phyloP scores from a whole-genome alignment of 208 protist species.

The Leptomonas seymouri region DNA sequence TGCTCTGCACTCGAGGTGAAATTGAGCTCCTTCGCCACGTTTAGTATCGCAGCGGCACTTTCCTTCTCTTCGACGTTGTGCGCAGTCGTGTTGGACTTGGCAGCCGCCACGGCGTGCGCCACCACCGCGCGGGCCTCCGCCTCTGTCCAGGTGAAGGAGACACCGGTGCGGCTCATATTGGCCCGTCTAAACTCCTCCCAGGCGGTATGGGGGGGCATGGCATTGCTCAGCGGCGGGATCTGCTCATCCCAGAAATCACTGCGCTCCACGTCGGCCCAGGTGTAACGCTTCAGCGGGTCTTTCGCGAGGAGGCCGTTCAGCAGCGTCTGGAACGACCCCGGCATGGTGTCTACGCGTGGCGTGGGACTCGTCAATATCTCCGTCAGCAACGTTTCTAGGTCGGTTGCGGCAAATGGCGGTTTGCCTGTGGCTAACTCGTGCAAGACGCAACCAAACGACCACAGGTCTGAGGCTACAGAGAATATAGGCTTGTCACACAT shows the following conservation, averaged over 20 bases:
- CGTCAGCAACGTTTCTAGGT: constrained; percentile 91
- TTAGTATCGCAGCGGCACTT: constrained; percentile 30
- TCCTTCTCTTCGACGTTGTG: constrained; percentile 45
- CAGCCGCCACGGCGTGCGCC: constrained; percentile 35
- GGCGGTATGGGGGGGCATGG: constrained; percentile 58
- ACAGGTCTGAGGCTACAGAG: constrained; percentile 93
- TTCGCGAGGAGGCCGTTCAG: constrained; percentile 78
- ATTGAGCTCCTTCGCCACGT: constrained; percentile 69
- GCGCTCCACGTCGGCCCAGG: constrained; percentile 78
- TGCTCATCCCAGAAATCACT: constrained; percentile 85
- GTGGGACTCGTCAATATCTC: constrained; percentile 76
- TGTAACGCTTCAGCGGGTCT: constrained; percentile 73
- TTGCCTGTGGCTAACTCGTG: constrained; percentile 89
- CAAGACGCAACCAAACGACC: constrained; percentile 94
- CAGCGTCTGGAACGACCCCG: constrained; percentile 70
- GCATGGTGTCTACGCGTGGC: constrained; percentile 37
- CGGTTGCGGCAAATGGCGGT: constrained; percentile 94
- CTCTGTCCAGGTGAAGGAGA: constrained; percentile 28
- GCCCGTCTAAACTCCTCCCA: constrained; percentile 59
- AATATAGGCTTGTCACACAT: constrained; percentile 49
- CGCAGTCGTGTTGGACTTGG: constrained; percentile 35
- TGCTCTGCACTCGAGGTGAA: constrained; percentile 46
- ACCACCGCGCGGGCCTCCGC: constrained; percentile 37
- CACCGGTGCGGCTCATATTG: constrained; percentile 4
- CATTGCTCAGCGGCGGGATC: constrained; percentile 27